Evolutionary conservation across 495 filamentous ascomycete species (phyloP), one percentile per base, ranked within the genome.

Genomic region (Annulohypoxylon moriforme): DNA sequence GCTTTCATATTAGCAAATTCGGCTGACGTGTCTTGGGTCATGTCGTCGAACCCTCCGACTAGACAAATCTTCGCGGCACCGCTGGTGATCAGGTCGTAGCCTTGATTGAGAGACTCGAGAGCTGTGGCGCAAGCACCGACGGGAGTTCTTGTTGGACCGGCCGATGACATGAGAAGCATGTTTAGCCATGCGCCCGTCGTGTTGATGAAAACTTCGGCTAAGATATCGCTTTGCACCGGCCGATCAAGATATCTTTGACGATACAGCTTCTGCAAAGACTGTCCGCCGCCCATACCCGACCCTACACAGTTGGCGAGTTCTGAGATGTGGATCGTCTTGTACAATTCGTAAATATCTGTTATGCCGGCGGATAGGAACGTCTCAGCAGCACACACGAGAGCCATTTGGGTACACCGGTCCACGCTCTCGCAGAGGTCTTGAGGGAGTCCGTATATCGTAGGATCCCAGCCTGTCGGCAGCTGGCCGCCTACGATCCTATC

Each of bases 1-100:
- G 96, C 96, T 80, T 96, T 94, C 96, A 99, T 98, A 82, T 98
- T 97, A 83, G 94, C 96, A 77, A 99, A 99, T 81, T 99, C 96
- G 71, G 97, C 97, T 4, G 94, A 97, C 42, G 94, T 96, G 82
- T 98, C 96, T 82, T 98, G 95, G 71, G 95, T 93, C 87, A 99
- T 97, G 80, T 98, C 96, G 82, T 99, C 96, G 78, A 97, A 97
- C 58, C 96, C 96, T 86, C 96, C 96, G 50, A 99, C 96, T 63
- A 99, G 91, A 85, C 94, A 97, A 70, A 99, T 86, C 61, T 93
- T 91, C n/a, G 96, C 95, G 82, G 96, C 97, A 74, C 96, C 96
- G 79, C 97, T 94, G 55, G 96, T 86, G 77, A 99, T 98, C 9
- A 94, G 97, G 81, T 99, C 96, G 78, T 93, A 96, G 72, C 96